These are phyloP conservation scores for Protomyces pachydermus DNA, from an alignment of 1,139 yeast species.

Conservation along the genomic window DNA sequence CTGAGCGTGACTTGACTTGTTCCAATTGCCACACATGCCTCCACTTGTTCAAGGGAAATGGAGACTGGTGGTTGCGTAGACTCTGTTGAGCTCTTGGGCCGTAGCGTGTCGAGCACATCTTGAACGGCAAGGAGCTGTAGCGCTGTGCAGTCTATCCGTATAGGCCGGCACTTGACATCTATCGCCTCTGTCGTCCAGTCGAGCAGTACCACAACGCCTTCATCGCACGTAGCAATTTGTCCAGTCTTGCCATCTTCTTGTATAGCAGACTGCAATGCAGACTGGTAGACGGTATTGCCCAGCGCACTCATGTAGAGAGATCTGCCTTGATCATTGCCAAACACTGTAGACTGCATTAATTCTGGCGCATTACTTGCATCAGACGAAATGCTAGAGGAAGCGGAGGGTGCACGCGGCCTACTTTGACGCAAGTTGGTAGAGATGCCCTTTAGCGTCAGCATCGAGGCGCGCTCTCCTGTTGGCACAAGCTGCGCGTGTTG, in stretches of 20 bases:
- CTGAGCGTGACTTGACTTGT: not conserved
- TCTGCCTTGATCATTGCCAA: constrained; percentile 1
- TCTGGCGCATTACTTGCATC: constrained; percentile 1
- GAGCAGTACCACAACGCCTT: not conserved
- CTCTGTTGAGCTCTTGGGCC: not conserved
- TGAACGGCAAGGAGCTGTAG: not conserved
- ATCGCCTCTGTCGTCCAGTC: not conserved
- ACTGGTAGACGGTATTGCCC: not conserved
- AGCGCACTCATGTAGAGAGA: constrained; percentile 20
- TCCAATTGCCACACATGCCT: not conserved
- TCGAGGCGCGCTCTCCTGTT: not conserved
- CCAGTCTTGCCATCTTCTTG: not conserved
- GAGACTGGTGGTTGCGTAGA: not conserved
- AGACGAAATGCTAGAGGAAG: not conserved
- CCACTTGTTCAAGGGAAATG: not conserved
- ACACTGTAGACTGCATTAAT: constrained; percentile 16
- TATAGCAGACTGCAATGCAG: not conserved
- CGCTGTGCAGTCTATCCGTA: not conserved
- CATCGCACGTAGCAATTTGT: not conserved
- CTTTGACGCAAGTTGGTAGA: not conserved
- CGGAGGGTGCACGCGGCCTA: not conserved
- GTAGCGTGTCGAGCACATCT: not conserved
- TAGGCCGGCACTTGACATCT: not conserved
- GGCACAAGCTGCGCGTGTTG: not conserved
- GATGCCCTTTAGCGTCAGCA: not conserved